Base-by-base conservation (phyloP, 306 rosid species). In the Cucurbita moschata region DNA sequence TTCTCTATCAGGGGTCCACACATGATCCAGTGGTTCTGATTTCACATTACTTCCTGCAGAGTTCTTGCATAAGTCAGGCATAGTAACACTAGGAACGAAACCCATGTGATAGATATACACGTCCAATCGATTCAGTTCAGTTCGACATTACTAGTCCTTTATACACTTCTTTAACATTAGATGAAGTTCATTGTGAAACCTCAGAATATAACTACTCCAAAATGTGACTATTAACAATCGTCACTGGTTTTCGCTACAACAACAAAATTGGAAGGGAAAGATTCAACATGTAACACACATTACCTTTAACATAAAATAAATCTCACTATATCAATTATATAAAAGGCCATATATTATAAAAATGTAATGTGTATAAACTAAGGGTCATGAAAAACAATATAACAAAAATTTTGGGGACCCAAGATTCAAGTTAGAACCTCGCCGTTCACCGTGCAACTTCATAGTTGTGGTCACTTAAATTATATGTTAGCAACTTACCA, bases 41-140 rank as follows among this genome's bases (percentile, higher is more conserved):
- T 91, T 89, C 81, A 79, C 87, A 78, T 35, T 67, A 70, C 81
- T 79, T 42, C 87, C 99, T 95, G 88, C 81, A 79, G 73, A 49
- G 58, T 69, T 47, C 2, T 47, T 49, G 40, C 40, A 68, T 23
- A 12, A 81, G 44, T 15, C 14, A 78, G 58, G 75, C 60, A 63
- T 42, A 73, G 70, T 71, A 13, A 15, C 55, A 46, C n/a, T 66
- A 49, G 44, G 11, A 23, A 44, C 10, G 39, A 66, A 47, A 68
- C 14, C 7, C 1, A 6, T 46, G 18, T 67, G 73, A 46, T 7
- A 67, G 56, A 12, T 67, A 68, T 21, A 68, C 12, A 15, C 12
- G 18, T 47, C 14, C 56, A 7, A 47, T 8, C 56, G 6, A 46
- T 47, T 46, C 10, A 40, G 37, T 47, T 46, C 10, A 40, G 37